A percentile compares a stretch with the other conserved stretches of the same genome.
Evolutionary conservation across 805 yeast genomes (phyloP).

Genomic region (Clavispora asparagi): DNA sequence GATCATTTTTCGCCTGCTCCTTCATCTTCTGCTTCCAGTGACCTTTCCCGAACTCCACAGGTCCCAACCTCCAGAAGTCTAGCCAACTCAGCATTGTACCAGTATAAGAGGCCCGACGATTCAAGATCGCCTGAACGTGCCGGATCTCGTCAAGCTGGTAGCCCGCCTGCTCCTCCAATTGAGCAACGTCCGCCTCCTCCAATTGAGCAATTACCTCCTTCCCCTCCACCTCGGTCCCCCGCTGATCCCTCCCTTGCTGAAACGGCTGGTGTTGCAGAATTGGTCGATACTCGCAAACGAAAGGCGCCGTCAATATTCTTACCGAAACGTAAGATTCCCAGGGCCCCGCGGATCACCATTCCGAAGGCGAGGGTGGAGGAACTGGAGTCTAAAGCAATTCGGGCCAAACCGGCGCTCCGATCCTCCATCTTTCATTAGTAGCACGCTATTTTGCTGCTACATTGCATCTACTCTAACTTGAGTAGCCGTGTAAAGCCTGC

Average conservation of each 20-base stretch:
- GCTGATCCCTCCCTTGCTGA: not conserved
- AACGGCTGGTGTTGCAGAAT: not conserved
- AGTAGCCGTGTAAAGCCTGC: not conserved
- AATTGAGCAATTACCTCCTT: not conserved
- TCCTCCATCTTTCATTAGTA: not conserved
- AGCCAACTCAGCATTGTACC: not conserved
- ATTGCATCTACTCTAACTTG: not conserved
- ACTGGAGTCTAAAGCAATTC: not conserved
- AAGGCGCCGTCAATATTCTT: slow-evolving; percentile 11
- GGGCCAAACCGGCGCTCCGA: not conserved
- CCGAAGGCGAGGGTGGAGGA: not conserved
- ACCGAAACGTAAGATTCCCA: slow-evolving; percentile 5
- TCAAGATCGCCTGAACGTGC: not conserved
- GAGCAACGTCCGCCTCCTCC: too few relatives aligned
- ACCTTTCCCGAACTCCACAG: too few relatives aligned
- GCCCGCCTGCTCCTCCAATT: too few relatives aligned
- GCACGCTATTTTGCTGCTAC: not conserved
- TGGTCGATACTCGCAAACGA: slow-evolving; percentile 2
- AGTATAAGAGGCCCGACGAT: not conserved
- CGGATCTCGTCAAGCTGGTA: too few relatives aligned
- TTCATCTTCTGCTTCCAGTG: too few relatives aligned
- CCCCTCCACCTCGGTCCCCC: not conserved
- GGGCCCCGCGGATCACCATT: not conserved
- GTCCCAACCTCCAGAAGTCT: not conserved
- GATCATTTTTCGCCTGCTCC: too few relatives aligned